Evolutionary conservation across 2,329 filamentous ascomycete genomes (phyloP).

Genomic region (Alternaria alternata): DNA sequence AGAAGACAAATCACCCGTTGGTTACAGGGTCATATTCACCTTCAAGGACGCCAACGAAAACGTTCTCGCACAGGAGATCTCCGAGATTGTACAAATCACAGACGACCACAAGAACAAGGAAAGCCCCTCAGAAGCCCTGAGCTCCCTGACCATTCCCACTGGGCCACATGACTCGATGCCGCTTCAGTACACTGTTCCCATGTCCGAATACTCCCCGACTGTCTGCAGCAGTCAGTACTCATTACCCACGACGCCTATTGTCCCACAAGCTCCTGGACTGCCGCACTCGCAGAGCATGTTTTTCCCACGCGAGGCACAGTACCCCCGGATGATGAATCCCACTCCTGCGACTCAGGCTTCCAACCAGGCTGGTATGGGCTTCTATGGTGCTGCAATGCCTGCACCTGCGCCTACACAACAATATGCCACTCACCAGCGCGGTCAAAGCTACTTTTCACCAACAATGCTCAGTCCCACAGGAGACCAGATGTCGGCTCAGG

Average conservation of each 20-base stretch:
- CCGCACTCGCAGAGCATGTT: conserved; percentile 30
- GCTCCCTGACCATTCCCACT: conserved; percentile 30
- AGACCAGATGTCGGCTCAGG: conserved; percentile 23
- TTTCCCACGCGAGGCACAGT: conserved; percentile 27
- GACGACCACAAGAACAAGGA: conserved; percentile 86
- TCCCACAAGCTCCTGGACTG: conserved; percentile 29
- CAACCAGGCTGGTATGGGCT: conserved; percentile 21
- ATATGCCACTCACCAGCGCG: conserved; percentile 29
- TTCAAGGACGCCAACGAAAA: conserved; percentile 81
- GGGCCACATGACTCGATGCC: conserved; percentile 22
- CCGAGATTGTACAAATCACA: conserved; percentile 88
- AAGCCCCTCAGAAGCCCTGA: conserved; percentile 29
- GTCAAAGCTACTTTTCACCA: conserved; percentile 30
- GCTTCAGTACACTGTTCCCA: conserved; percentile 25
- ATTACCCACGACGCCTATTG: conserved; percentile 39
- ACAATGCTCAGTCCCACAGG: conserved; percentile 35
- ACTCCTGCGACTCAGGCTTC: conserved; percentile 16
- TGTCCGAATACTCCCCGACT: conserved; percentile 34
- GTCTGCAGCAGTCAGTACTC: conserved; percentile 35
- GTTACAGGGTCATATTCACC: conserved; percentile 93
- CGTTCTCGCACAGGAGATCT: conserved; percentile 81
- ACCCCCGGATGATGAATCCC: conserved; percentile 21
- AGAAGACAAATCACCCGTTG: conserved; percentile 77
- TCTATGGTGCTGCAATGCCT: conserved; percentile 18
- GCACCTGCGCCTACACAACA: conserved; percentile 17